Evolutionary conservation across 148 eudicot species (phyloP).

Genomic region (Rhododendron simsii): DNA sequence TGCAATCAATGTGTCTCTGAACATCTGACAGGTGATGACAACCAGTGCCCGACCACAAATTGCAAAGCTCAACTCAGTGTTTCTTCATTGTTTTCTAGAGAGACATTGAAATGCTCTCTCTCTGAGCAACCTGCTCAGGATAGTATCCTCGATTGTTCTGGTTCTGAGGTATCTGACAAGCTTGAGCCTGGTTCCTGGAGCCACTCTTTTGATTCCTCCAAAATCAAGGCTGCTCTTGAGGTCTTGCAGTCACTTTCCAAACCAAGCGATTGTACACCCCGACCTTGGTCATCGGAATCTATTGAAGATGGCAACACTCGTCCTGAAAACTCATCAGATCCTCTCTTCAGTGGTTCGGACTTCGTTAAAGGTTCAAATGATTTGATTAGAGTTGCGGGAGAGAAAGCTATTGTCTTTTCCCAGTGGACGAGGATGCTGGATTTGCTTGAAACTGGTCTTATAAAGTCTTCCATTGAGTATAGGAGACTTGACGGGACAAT

Average conservation of each 20-base stretch:
- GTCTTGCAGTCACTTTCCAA: conserved; percentile 56
- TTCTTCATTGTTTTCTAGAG: conserved; percentile 56
- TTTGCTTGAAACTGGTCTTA: conserved; percentile 78
- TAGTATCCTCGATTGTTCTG: conserved; percentile 20
- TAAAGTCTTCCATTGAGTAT: conserved; percentile 63
- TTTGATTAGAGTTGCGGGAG: conserved; percentile 30
- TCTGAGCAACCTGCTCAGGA: conserved; percentile 26
- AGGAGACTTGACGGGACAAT: conserved; percentile 95
- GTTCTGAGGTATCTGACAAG: conserved; percentile 32
- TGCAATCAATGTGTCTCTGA: conserved; percentile 91
- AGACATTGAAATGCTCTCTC: conserved; percentile 47
- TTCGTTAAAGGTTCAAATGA: conserved; percentile 19
- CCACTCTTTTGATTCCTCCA: conserved; percentile 60
- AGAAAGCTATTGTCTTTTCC: conserved; percentile 97
- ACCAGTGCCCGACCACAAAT: conserved; percentile 62
- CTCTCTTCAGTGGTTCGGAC: conserved; percentile 7
- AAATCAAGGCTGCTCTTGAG: conserved; percentile 73
- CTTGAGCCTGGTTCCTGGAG: conserved; percentile 23
- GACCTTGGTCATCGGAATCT: conserved; percentile 11
- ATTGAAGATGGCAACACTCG: conserved; percentile 13
- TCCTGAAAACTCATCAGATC: conserved; percentile 19
- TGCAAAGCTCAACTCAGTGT: conserved; percentile 61
- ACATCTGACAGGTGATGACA: conserved; percentile 75
- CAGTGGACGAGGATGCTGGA: conserved; percentile 99
- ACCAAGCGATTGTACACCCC: conserved; percentile 23